These are phyloP conservation scores for Rhizopus arrhizus DNA, from an alignment of 371 early-diverging fungal species.

Conservation along the genomic window DNA sequence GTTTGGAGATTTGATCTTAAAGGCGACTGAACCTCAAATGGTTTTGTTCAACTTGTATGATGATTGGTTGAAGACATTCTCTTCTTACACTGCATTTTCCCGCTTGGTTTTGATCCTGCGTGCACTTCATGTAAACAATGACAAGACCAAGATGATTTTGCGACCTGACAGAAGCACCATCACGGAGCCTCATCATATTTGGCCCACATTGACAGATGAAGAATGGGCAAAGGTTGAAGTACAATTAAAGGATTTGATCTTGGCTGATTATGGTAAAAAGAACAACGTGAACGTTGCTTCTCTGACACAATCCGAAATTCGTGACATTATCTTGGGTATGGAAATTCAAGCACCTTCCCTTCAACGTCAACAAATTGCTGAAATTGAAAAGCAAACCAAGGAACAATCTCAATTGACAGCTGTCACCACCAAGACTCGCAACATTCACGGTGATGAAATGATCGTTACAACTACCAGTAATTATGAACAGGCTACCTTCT, in stretches of 20 bases:
- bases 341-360: slow-evolving; percentile 97
- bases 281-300: slow-evolving; percentile 97
- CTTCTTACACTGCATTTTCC: slow-evolving; percentile 97
- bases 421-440: slow-evolving; percentile 93
- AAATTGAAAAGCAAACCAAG: slow-evolving; percentile 94
- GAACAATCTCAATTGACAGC: slow-evolving; percentile 93
- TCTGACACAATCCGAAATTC: slow-evolving; percentile 95
- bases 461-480: slow-evolving; percentile 96
- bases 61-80: slow-evolving; percentile 93
- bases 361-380: slow-evolving; percentile 96
- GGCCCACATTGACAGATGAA: slow-evolving; percentile 94
- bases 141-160: slow-evolving; percentile 93
- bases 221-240: slow-evolving; percentile 99
- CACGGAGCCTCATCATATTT: slow-evolving; percentile 96
- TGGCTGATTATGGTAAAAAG: slow-evolving; percentile 98
- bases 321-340: slow-evolving; percentile 99
- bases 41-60: slow-evolving; percentile 88
- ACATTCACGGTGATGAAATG: slow-evolving; percentile 98
- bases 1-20: slow-evolving; percentile 96
- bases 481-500: slow-evolving; percentile 95
- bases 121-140: slow-evolving; percentile 94
- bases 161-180: slow-evolving; percentile 91
- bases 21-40: slow-evolving; percentile 98
- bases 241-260: slow-evolving; percentile 94
- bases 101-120: slow-evolving; percentile 96